phyloP scores from a whole-genome alignment of 2,329 filamentous ascomycete species.

The Rutstroemia sp. region DNA sequence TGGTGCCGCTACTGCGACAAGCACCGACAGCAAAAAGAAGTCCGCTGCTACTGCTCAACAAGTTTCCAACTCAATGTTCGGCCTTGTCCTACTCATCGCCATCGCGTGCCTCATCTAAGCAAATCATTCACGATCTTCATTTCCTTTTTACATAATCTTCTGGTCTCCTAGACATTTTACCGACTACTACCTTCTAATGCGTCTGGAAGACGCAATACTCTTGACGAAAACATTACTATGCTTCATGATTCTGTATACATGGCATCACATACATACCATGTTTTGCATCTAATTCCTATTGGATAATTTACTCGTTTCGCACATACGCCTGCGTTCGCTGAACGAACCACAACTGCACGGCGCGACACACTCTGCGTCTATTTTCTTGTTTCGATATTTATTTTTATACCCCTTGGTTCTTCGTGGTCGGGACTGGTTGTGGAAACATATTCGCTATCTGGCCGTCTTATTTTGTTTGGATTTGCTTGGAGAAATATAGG shows the following conservation, averaged over 20 bases:
- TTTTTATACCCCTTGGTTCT: not conserved
- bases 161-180: not conserved
- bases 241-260: not conserved
- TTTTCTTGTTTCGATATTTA: not conserved
- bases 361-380: not conserved
- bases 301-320: not conserved
- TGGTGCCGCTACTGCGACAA: not conserved
- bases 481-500: not conserved
- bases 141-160: not conserved
- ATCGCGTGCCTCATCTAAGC: conserved; percentile 1
- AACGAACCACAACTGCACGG: not conserved
- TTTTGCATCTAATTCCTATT: not conserved
- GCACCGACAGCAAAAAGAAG: not conserved
- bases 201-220: conserved; percentile 8
- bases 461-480: not conserved
- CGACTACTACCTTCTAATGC: conserved; percentile 7
- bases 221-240: not conserved
- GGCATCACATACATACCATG: conserved; percentile 1
- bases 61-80: conserved; percentile 4
- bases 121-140: not conserved
- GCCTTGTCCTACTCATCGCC: not conserved
- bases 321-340: not conserved
- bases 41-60: not conserved
- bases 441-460: not conserved
- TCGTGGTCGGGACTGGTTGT: not conserved